Conservation (phyloP, 2,329 filamentous ascomycete species). For the Thielaviopsis populi region DNA sequence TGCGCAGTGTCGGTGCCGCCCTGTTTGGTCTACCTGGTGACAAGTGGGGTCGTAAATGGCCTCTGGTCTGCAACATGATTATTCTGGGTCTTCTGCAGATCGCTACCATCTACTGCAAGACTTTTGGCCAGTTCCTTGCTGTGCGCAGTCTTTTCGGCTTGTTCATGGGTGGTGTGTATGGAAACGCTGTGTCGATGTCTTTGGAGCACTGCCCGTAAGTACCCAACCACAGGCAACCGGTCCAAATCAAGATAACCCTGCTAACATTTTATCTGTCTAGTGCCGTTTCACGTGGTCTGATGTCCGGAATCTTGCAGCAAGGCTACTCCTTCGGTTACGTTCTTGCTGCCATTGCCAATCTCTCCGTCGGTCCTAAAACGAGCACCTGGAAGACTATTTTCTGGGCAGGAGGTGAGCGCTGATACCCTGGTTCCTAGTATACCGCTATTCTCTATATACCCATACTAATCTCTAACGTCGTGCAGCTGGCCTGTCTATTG, state of each 20-base stretch:
- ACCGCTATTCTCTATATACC: neutral
- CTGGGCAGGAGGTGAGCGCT: conserved; percentile 43
- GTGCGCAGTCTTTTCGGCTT: conserved; percentile 63
- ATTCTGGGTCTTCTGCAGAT: conserved; percentile 52
- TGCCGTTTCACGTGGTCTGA: conserved; percentile 51
- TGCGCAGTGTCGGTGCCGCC: conserved; percentile 60
- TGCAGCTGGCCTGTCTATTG: conserved; percentile 48
- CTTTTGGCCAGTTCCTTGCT: conserved; percentile 56
- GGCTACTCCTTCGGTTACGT: conserved; percentile 72
- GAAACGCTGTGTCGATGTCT: conserved; percentile 64
- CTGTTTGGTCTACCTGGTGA: conserved; percentile 65
- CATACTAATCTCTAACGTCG: conserved; percentile 10
- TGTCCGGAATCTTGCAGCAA: conserved; percentile 63
- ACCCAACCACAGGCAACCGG: neutral
- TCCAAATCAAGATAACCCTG: conserved; percentile 8
- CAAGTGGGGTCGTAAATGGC: conserved; percentile 68
- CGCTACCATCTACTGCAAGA: conserved; percentile 60
- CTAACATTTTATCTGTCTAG: conserved; percentile 25
- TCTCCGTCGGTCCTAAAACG: conserved; percentile 49
- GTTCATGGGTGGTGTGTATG: conserved; percentile 70
- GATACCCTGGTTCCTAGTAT: conserved; percentile 5
- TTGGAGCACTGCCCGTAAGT: conserved; percentile 61
- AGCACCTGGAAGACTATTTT: conserved; percentile 63
- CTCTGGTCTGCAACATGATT: conserved; percentile 69
- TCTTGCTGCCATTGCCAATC: conserved; percentile 58